Percentiles rank a stretch among this genome's conserved stretches.
These are phyloP conservation scores for Xanthoceras sorbifolium DNA, from an alignment of 345 rosid species.

Conservation along the genomic window DNA sequence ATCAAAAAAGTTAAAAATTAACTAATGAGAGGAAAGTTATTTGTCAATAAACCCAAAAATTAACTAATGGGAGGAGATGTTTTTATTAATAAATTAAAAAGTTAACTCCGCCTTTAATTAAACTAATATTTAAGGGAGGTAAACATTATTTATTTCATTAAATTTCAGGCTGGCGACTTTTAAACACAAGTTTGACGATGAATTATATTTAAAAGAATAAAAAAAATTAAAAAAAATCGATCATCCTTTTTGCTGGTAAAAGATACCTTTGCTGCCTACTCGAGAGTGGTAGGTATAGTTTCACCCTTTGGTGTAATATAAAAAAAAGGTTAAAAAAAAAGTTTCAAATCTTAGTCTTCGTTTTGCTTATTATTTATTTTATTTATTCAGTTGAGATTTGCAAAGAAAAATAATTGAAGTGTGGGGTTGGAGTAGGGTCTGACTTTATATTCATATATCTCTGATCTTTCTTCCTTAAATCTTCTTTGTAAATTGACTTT, in stretches of 20 bases:
- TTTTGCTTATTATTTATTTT: not conserved
- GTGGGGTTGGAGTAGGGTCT: slow-evolving; percentile 13
- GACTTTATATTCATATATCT: slow-evolving; percentile 15
- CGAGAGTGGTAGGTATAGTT: not conserved
- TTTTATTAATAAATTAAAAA: too few relatives aligned
- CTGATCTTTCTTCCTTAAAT: not conserved
- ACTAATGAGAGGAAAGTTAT: too few relatives aligned
- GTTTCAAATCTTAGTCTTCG: slow-evolving; percentile 16
- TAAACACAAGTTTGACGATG: not conserved
- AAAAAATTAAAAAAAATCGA: not conserved
- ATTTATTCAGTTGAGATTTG: not conserved
- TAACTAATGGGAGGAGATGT: too few relatives aligned
- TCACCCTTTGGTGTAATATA: not conserved
- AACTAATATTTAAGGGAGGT: too few relatives aligned
- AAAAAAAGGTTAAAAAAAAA: not conserved
- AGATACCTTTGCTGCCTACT: slow-evolving; percentile 7
- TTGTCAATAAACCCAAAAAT: too few relatives aligned
- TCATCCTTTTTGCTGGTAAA: not conserved
- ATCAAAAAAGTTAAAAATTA: too few relatives aligned
- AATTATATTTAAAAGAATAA: not conserved
- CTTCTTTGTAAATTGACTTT: slow-evolving; percentile 20
- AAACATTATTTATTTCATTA: too few relatives aligned
- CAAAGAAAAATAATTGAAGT: not conserved
- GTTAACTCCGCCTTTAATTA: too few relatives aligned
- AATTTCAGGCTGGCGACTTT: not conserved